Percentiles rank a stretch among this genome's conserved stretches.
Evolutionary conservation across 331 rosid genomes (phyloP).

Genomic region (Spiraea crenata): DNA sequence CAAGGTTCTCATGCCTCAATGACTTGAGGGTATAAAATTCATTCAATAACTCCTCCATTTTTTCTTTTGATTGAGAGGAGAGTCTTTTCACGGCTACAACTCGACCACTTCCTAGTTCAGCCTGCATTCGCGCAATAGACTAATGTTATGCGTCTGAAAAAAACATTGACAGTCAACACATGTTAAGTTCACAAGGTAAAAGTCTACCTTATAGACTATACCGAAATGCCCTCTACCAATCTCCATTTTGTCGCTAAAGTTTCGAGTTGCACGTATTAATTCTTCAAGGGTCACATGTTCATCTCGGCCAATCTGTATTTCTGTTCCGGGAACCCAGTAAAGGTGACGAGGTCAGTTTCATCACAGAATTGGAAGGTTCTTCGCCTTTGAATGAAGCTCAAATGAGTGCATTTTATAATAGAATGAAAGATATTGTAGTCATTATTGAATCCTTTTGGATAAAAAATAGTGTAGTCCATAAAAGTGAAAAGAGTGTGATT

Average conservation of each 20-base stretch:
- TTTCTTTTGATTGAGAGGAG: background rate
- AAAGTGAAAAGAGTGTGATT: too few species aligned
- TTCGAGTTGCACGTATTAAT: background rate
- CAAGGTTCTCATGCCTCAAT: background rate
- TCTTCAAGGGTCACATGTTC: background rate
- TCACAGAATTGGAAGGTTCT: too few species aligned
- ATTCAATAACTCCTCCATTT: background rate
- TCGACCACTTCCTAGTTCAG: background rate
- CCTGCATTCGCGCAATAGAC: background rate
- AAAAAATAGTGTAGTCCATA: too few species aligned
- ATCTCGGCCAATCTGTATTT: background rate
- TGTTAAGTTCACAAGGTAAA: background rate
- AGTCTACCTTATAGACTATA: conserved; percentile 7
- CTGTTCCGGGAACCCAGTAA: background rate
- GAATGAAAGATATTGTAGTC: too few species aligned
- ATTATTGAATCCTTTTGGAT: too few species aligned
- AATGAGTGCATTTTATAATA: too few species aligned
- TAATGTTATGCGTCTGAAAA: too few species aligned
- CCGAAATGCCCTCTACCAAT: conserved; percentile 16
- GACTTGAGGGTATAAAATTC: background rate
- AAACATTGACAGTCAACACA: background rate
- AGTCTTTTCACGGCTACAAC: conserved; percentile 17
- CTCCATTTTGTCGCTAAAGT: background rate
- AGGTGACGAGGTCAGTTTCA: background rate
- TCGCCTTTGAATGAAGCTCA: too few species aligned